These are phyloP conservation scores for Oryza meyeriana DNA, from an alignment of 176 grass and related monocot species.

Conservation along the genomic window DNA sequence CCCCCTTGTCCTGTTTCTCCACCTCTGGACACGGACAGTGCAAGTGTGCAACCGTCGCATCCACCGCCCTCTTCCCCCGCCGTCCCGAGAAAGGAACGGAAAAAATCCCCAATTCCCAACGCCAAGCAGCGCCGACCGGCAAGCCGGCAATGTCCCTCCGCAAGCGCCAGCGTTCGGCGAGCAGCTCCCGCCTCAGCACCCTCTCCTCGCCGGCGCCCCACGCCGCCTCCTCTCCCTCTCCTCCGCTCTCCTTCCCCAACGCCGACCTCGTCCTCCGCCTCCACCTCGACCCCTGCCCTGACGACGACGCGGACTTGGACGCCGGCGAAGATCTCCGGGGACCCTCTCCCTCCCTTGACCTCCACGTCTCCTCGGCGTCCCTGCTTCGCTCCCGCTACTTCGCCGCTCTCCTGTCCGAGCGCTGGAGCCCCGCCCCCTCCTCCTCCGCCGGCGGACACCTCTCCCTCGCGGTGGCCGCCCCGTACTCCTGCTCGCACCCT, in stretches of 20 bases:
- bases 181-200: conserved; percentile 51
- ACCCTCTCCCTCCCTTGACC: conserved; percentile 29
- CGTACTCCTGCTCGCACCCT: not conserved
- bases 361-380: conserved; percentile 47
- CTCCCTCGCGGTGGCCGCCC: not conserved
- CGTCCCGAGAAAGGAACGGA: not conserved
- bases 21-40: not conserved
- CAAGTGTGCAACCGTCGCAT: conserved; percentile 28
- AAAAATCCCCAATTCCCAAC: conserved; percentile 26
- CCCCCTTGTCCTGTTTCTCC: not conserved
- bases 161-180: conserved; percentile 72
- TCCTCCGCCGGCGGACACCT: conserved; percentile 7
- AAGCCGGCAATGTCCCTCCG: conserved; percentile 51
- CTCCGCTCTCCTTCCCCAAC: conserved; percentile 45
- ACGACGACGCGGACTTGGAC: not conserved
- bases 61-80: not conserved
- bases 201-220: conserved; percentile 35
- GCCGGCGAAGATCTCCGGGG: not conserved
- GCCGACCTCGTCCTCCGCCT: conserved; percentile 66
- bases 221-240: conserved; percentile 8
- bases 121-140: not conserved
- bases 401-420: conserved; percentile 45
- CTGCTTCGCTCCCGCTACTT: conserved; percentile 70
- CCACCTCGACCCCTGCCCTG: conserved; percentile 33
- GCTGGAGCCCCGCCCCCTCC: conserved; percentile 37